Conservation (phyloP, 371 early-diverging fungal genomes). For the Actinomortierella wolfii region DNA sequence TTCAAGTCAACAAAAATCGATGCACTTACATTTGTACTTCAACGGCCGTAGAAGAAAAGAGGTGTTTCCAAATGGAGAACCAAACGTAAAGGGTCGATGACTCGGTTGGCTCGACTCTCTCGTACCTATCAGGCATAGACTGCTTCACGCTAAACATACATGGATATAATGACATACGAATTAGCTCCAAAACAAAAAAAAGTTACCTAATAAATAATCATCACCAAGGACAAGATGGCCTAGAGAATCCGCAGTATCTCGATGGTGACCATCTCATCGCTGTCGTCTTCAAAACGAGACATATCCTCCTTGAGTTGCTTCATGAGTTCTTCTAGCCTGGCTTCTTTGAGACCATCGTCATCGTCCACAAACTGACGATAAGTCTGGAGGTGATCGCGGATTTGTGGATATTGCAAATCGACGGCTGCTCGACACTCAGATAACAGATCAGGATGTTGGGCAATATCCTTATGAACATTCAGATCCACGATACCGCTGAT, state of each 20-base stretch:
- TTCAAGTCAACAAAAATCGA: no score
- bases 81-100: conserved; percentile 2
- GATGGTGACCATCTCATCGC: neutral
- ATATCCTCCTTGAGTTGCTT: conserved; percentile 6
- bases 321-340: conserved; percentile 7
- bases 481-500: conserved; percentile 19
- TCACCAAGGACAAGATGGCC: no score
- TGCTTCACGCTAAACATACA: no score
- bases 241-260: no score
- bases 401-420: conserved; percentile 1
- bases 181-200: no score
- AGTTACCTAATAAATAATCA: no score
- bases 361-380: neutral
- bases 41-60: conserved; percentile 1
- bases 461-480: conserved; percentile 11
- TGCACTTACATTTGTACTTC: no score
- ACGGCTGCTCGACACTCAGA: conserved; percentile 3
- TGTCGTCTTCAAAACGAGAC: conserved; percentile 6
- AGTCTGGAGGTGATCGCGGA: conserved; percentile 1
- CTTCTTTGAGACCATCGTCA: conserved; percentile 5
- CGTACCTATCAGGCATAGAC: conserved; percentile 2
- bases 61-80: conserved; percentile 1
- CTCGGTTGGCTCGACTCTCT: neutral
- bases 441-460: neutral
- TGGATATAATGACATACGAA: no score